A percentile compares a stretch with the other conserved stretches of the same genome.
phyloP scores from a whole-genome alignment of 805 yeast species.

The Lipomyces oligophaga region DNA sequence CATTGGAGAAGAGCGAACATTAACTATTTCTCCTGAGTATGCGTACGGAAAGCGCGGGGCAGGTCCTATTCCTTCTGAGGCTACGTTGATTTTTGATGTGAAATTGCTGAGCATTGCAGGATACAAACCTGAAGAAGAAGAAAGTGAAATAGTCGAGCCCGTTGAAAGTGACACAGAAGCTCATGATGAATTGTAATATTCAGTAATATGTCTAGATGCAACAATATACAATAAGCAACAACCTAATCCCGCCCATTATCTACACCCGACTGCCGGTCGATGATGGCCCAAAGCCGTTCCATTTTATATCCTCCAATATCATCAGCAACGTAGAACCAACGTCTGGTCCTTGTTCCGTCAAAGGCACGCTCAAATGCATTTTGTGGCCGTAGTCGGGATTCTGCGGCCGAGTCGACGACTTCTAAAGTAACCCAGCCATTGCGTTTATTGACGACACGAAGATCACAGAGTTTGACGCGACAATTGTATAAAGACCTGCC shows the following conservation, averaged over 20 bases:
- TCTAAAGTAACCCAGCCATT: conserved; percentile 51
- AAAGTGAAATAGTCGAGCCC: conserved; percentile 1
- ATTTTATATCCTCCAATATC: conserved; percentile 76
- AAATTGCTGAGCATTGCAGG: conserved; percentile 55
- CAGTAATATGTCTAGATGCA: conserved; percentile 3
- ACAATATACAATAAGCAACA: background rate
- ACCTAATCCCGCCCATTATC: conserved; percentile 55
- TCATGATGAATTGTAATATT: background rate
- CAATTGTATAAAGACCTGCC: conserved; percentile 66
- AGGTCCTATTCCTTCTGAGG: conserved; percentile 59
- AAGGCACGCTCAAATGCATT: conserved; percentile 11
- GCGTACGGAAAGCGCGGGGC: conserved; percentile 56
- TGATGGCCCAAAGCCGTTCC: conserved; percentile 84
- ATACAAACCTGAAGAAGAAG: conserved; percentile 11
- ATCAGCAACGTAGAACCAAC: conserved; percentile 57
- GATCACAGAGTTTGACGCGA: conserved; percentile 49
- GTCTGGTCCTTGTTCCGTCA: conserved; percentile 34
- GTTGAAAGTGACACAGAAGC: conserved; percentile 1
- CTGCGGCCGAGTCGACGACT: conserved; percentile 34
- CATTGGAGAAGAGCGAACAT: conserved; percentile 76
- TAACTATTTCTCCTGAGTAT: conserved; percentile 71
- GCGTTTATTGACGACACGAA: conserved; percentile 42
- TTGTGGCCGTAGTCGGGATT: conserved; percentile 25
- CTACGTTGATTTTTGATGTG: conserved; percentile 65
- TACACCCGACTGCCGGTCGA: conserved; percentile 62